Percentiles rank a stretch among this genome's conserved stretches.
These are phyloP conservation scores for Stephanodiscus triporus DNA, from an alignment of 108 stramenopile genomes.

Conservation along the genomic window DNA sequence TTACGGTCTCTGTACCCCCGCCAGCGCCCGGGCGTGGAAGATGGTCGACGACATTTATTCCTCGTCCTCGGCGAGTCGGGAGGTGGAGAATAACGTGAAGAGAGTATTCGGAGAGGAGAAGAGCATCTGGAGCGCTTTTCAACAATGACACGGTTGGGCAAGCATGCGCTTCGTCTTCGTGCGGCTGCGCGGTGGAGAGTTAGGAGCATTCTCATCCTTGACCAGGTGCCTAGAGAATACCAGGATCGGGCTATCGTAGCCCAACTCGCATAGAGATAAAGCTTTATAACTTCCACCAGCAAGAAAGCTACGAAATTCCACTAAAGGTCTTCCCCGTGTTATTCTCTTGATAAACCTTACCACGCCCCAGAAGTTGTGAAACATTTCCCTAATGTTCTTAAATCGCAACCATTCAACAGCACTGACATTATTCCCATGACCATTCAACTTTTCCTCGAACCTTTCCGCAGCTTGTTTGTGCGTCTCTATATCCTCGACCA, in stretches of 20 bases:
- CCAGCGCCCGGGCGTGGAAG: conserved; percentile 8
- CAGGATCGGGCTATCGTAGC: no score
- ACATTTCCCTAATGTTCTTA: conserved; percentile 84
- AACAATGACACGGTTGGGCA: not conserved
- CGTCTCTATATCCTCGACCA: conserved; percentile 87
- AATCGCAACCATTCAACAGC: conserved; percentile 60
- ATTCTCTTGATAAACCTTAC: no score
- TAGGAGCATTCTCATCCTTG: no score
- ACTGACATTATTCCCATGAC: not conserved
- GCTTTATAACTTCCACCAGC: no score
- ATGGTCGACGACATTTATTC: conserved; percentile 11
- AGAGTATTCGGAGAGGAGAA: conserved; percentile 12
- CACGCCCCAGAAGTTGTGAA: conserved; percentile 59
- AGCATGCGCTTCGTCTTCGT: no score
- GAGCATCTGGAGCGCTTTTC: conserved; percentile 16
- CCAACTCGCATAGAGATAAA: no score
- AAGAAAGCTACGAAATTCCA: no score
- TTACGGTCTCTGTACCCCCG: conserved; percentile 12
- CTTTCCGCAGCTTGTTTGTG: conserved; percentile 79
- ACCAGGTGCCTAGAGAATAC: no score
- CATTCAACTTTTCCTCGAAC: conserved; percentile 66
- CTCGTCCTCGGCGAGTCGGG: not conserved
- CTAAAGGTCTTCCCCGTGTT: no score
- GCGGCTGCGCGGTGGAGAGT: no score
- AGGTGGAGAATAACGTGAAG: conserved; percentile 18